phyloP scores from a whole-genome alignment of 1,139 yeast genomes.

The Pichia sp. region DNA sequence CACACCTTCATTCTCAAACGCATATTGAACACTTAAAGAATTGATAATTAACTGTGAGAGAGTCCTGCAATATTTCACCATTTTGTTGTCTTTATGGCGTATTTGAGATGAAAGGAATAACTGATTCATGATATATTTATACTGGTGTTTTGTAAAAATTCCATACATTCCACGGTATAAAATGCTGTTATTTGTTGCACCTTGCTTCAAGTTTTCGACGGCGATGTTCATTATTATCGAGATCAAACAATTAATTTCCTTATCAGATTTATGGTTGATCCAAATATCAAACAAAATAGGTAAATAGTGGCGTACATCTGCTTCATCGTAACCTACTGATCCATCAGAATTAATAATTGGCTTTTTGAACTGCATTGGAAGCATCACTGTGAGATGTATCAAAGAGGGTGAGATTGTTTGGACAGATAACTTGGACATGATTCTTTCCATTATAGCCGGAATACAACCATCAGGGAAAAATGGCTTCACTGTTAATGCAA shows the following conservation, averaged over 20 bases:
- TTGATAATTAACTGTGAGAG: constrained; percentile 61
- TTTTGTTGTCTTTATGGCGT: constrained; percentile 26
- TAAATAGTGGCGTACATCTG: constrained; percentile 51
- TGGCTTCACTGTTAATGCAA: constrained; percentile 37
- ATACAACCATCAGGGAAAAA: constrained; percentile 35
- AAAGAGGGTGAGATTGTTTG: constrained; percentile 56
- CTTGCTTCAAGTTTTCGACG: constrained; percentile 41
- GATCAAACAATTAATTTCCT: constrained; percentile 63
- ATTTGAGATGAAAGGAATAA: constrained; percentile 40
- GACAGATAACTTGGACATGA: constrained; percentile 46
- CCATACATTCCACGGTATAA: constrained; percentile 47
- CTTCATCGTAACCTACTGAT: constrained; percentile 30
- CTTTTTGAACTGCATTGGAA: constrained; percentile 40
- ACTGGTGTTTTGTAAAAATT: constrained; percentile 58
- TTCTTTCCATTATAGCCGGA: constrained; percentile 32
- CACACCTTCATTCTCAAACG: constrained; percentile 42
- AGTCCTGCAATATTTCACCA: constrained; percentile 31
- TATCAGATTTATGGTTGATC: constrained; percentile 59
- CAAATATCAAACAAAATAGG: constrained; percentile 73
- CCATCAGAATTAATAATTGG: constrained; percentile 21
- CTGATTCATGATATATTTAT: constrained; percentile 54
- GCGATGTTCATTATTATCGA: constrained; percentile 64
- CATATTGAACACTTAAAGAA: constrained; percentile 53
- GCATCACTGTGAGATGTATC: constrained; percentile 49
- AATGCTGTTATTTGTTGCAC: constrained; percentile 33